Evolutionary conservation across 306 rosid species (phyloP), one percentile per base, ranked within the genome.

Genomic region (Begonia masoniana): DNA sequence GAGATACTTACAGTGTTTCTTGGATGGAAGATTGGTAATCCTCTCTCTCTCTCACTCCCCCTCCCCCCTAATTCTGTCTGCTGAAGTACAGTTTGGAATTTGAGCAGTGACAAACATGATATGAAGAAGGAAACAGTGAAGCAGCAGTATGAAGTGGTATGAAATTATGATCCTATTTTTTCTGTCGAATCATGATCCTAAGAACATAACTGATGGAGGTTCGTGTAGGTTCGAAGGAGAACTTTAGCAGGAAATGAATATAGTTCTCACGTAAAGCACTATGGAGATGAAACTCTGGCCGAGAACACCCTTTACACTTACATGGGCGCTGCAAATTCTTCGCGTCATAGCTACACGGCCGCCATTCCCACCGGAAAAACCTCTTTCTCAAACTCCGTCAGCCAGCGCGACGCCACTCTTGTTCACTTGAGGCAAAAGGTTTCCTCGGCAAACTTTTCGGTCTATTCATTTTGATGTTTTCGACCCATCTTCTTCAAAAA

Each of bases 1-100:
- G 96, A 41, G 96, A 83, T 62, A 0, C 57, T 5, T 87, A 66
- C 12, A 87, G 94, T 61, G 5, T 81, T 68, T 52, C 94, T 42
- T 87, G 96, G 96, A 17, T 87, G 81, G 89, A 87, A 64, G 86
- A 87, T 41, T 66, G 88, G 96, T 83, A 10, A 39, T 56, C 15
- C 16, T 49, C 41, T 23, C 35, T 31, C 8, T 56, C 15, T 6
- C 50, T 16, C 15, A 36, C 51, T 50, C 15, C 36, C 14, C 14
- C 17, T 47, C 16, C 4, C 8, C 10, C 13, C 3, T 51, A 43
- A 5, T 41, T 43, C 6, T 17, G 8, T 39, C 19, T 17, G 19
- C 35, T 26, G 6, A 26, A 26, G 35, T 1, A 26, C 35, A 26
- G 6, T 51, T 52, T 62, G 57, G 1, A 9, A 6, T 67, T 42